phyloP scores from a whole-genome alignment of 371 early-diverging fungal genomes.

The Mucor sp. region DNA sequence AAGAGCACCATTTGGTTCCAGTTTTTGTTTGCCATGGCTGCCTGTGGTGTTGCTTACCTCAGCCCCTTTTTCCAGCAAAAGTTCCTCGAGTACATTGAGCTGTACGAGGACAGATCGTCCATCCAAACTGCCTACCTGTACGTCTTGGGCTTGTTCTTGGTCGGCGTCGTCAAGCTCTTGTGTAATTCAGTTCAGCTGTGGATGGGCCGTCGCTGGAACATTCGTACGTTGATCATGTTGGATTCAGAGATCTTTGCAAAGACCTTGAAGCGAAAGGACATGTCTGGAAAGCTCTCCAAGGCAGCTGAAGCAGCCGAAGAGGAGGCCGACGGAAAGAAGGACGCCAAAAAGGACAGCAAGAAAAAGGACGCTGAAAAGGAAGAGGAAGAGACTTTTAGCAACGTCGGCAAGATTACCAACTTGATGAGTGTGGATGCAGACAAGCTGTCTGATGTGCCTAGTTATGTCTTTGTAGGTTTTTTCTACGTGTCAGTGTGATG shows the following conservation, averaged over 20 bases:
- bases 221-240: slow-evolving; percentile 49
- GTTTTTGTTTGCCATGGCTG: slow-evolving; percentile 35
- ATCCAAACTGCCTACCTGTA: slow-evolving; percentile 45
- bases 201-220: slow-evolving; percentile 52
- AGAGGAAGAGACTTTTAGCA: slow-evolving; percentile 24
- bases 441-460: slow-evolving; percentile 43
- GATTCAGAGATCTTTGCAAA: slow-evolving; percentile 56
- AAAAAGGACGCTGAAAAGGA: slow-evolving; percentile 8
- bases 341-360: slow-evolving; percentile 2
- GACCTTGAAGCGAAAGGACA: slow-evolving; percentile 50
- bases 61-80: slow-evolving; percentile 51
- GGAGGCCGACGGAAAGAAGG: slow-evolving; percentile 8
- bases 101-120: slow-evolving; percentile 21
- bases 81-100: slow-evolving; percentile 45
- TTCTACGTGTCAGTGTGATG: too few species aligned
- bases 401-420: slow-evolving; percentile 78
- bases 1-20: slow-evolving; percentile 28
- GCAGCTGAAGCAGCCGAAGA: background rate
- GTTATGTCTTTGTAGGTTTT: slow-evolving; percentile 44
- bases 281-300: slow-evolving; percentile 39
- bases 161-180: slow-evolving; percentile 38
- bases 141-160: slow-evolving; percentile 48
- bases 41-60: slow-evolving; percentile 33
- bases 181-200: slow-evolving; percentile 47
- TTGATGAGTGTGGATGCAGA: slow-evolving; percentile 81